Evolutionary conservation across 345 rosid genomes (phyloP).

Genomic region (Viola odorata): DNA sequence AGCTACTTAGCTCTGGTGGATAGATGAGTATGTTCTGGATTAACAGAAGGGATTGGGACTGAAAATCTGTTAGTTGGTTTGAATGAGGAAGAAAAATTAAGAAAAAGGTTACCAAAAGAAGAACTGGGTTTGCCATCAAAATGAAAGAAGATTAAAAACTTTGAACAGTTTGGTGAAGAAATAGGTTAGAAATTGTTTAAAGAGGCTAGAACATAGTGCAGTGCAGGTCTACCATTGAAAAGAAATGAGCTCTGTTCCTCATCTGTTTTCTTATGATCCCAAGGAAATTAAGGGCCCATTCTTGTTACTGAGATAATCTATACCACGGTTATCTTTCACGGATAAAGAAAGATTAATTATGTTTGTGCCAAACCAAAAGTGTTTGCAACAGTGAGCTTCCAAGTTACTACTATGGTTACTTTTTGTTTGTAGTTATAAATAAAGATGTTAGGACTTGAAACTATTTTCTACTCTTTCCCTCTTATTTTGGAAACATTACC

Average conservation of each 20-base stretch:
- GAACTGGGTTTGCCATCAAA: conserved; percentile 32
- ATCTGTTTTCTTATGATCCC: neutral
- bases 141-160: neutral
- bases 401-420: no score
- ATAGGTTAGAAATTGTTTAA: neutral
- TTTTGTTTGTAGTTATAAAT: no score
- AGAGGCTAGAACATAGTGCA: neutral
- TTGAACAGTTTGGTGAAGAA: no score
- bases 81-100: conserved; percentile 20
- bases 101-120: conserved; percentile 11
- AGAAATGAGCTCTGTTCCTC: neutral
- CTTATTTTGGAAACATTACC: no score
- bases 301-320: neutral
- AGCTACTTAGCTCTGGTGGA: conserved; percentile 30
- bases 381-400: no score
- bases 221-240: neutral
- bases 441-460: no score
- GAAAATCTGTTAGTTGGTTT: conserved; percentile 33
- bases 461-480: no score
- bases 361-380: no score
- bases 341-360: no score
- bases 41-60: conserved; percentile 31
- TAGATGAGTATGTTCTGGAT: conserved; percentile 41
- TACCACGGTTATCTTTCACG: no score
- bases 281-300: neutral